Percentiles rank a stretch among this genome's conserved stretches.
These are phyloP conservation scores for Parietaria judaica DNA, from an alignment of 306 rosid genomes.

Conservation along the genomic window DNA sequence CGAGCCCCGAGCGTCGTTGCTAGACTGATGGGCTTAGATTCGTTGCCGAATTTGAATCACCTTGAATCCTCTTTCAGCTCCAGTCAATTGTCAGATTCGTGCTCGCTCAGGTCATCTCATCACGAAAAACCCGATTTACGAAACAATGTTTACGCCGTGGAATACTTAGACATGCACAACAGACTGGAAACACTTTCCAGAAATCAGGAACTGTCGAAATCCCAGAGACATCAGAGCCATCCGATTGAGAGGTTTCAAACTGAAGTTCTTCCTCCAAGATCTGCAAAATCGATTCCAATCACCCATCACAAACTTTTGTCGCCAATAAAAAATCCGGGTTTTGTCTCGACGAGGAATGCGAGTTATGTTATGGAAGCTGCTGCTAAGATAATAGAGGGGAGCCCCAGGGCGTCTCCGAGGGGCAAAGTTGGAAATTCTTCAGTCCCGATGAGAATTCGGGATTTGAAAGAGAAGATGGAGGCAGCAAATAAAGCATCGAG, in stretches of 20 bases:
- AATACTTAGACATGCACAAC: conserved; percentile 34
- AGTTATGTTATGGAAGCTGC: conserved; percentile 81
- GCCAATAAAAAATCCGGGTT: conserved; percentile 69
- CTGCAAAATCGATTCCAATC: conserved; percentile 77
- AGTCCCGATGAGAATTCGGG: conserved; percentile 65
- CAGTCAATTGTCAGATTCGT: conserved; percentile 26
- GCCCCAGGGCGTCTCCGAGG: conserved; percentile 51
- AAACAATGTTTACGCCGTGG: conserved; percentile 30
- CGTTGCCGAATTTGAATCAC: conserved; percentile 47
- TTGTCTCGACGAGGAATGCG: conserved; percentile 41
- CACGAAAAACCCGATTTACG: conserved; percentile 29
- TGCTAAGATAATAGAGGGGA: conserved; percentile 74
- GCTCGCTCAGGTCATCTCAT: conserved; percentile 37
- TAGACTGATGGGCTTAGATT: conserved; percentile 89
- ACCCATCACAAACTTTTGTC: conserved; percentile 80
- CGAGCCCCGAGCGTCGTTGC: conserved; percentile 84
- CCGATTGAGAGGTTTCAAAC: conserved; percentile 70
- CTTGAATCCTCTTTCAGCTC: conserved; percentile 36
- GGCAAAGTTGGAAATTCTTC: conserved; percentile 54
- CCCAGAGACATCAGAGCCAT: conserved; percentile 34
- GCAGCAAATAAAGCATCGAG: conserved; percentile 47
- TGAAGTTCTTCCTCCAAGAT: conserved; percentile 80
- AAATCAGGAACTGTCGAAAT: conserved; percentile 38
- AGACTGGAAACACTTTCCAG: conserved; percentile 44
- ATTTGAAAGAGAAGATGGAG: conserved; percentile 70